Conservation (phyloP, 805 yeast genomes). For the Starmerella bombicola region DNA sequence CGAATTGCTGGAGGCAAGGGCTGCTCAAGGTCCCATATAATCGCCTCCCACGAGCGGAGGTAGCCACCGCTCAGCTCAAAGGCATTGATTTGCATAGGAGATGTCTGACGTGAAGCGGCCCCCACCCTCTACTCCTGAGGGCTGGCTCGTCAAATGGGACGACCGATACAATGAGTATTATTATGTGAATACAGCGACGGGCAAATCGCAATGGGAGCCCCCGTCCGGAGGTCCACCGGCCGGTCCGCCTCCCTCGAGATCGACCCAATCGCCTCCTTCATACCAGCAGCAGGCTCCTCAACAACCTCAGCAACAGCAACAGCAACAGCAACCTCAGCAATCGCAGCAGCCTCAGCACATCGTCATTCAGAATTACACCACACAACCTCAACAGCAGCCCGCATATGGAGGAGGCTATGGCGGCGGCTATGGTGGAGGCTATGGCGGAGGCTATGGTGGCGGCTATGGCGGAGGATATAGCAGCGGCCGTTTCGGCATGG, state of each 20-base stretch:
- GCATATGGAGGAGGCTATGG: slow-evolving; percentile 6
- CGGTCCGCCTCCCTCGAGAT: slow-evolving; percentile 20
- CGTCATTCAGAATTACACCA: slow-evolving; percentile 21
- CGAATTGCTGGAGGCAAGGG: no score
- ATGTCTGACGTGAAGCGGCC: slow-evolving; percentile 9
- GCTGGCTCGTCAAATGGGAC: slow-evolving; percentile 32
- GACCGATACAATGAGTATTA: slow-evolving; percentile 50
- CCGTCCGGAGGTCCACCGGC: slow-evolving; percentile 17
- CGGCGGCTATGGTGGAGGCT: slow-evolving; percentile 10
- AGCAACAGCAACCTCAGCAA: slow-evolving; percentile 22
- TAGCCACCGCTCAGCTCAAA: no score
- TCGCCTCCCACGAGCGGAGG: no score
- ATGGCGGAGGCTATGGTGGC: slow-evolving; percentile 9
- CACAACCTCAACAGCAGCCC: slow-evolving; percentile 21
- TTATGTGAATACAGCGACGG: slow-evolving; percentile 61
- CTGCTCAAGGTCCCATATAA: no score
- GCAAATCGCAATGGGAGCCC: slow-evolving; percentile 82
- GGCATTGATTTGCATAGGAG: no score
- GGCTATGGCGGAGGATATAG: slow-evolving; percentile 12
- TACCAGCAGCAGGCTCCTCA: slow-evolving; percentile 25
- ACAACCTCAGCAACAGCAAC: slow-evolving; percentile 20
- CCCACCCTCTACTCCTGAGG: slow-evolving; percentile 24
- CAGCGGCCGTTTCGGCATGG: slow-evolving; percentile 37
- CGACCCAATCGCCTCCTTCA: neutral
- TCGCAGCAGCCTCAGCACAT: slow-evolving; percentile 20